Base-by-base conservation (phyloP, 2,329 filamentous ascomycete species). In the Arthrobotrys pseudoclavata region DNA sequence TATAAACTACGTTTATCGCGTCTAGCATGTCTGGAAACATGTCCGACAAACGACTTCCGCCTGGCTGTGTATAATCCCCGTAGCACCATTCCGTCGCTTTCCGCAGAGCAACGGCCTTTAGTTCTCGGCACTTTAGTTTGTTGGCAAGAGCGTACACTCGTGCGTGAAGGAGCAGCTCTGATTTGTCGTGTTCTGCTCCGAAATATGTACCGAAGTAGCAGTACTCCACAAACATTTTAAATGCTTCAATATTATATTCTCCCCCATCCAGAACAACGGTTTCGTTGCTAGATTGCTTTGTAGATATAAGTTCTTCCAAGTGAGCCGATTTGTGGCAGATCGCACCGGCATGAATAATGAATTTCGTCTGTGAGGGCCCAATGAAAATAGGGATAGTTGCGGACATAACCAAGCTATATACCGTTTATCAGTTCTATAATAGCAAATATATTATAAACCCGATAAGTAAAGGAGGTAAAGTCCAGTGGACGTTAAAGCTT, bases 161-260 rank as follows among this genome's bases (percentile, higher is more conserved):
- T 6, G 70, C 45, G 34, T 75, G 70, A 29, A 69, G 37, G 12
- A 42, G 34, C 4, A 60, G 5, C 1, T 26, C 9, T n/a, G 34
- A n/a, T 7, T 7, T 7, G 1, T 24, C 26, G 24, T 15, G n/a
- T n/a, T 62, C 26, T 20, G 7, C 7, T 3, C 37, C 13, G 29
- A 63, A 52, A 29, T 75, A 75, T 3, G 29, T 64, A 4, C 22
- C 29, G 4, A 75, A 22, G 18, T 75, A 69, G 18, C 71, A 76
- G n/a, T 76, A 69, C n/a, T 76, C 48, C 13, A 69, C 9, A 47
- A 75, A 76, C 15, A 47, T 57, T 3, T 55, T 18, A n/a, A 76
- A 69, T 4, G 71, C 55, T 2, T 69, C 40, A 15, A 22, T 20
- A n/a, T 57, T 26, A 15, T 57, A 15, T 3, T 69, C 48, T 22